Conservation (phyloP, 2,329 filamentous ascomycete species). For the Cladosporium sp. region DNA sequence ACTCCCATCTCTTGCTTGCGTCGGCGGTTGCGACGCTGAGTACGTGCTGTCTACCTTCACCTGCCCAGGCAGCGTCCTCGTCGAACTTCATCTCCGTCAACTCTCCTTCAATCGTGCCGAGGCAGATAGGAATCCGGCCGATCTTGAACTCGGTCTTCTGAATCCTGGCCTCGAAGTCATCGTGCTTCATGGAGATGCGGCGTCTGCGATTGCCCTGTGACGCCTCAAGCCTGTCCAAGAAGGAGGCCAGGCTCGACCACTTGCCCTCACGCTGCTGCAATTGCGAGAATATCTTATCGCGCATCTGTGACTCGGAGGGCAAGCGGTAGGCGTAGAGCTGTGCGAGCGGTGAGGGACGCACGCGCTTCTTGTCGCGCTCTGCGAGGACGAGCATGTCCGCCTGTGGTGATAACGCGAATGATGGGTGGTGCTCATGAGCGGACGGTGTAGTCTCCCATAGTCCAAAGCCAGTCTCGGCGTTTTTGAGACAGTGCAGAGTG, state of each 20-base stretch:
- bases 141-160: slow-evolving; percentile 23
- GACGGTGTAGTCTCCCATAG: slow-evolving; percentile 38
- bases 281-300: slow-evolving; percentile 23
- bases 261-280: slow-evolving; percentile 13
- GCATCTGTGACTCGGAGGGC: slow-evolving; percentile 28
- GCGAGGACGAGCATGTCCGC: slow-evolving; percentile 33
- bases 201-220: slow-evolving; percentile 4
- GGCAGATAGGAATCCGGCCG: slow-evolving; percentile 33
- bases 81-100: slow-evolving; percentile 32
- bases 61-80: slow-evolving; percentile 11
- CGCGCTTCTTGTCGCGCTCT: slow-evolving; percentile 37
- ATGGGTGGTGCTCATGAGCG: slow-evolving; percentile 38
- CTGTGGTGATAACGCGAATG: slow-evolving; percentile 30
- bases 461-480: slow-evolving; percentile 29
- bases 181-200: slow-evolving; percentile 20
- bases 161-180: slow-evolving; percentile 14
- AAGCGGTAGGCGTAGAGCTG: slow-evolving; percentile 37
- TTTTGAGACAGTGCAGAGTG: slow-evolving; percentile 27
- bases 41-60: slow-evolving; percentile 21
- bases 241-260: slow-evolving; percentile 21
- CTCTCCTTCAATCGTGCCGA: slow-evolving; percentile 33
- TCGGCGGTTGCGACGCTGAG: slow-evolving; percentile 31
- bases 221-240: slow-evolving; percentile 25
- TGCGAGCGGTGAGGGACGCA: slow-evolving; percentile 30
- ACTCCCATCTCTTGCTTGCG: slow-evolving; percentile 30